Percentiles rank a stretch among this genome's conserved stretches.
phyloP scores from a whole-genome alignment of 75 land plant genomes.

The Sequoia sempervirens region DNA sequence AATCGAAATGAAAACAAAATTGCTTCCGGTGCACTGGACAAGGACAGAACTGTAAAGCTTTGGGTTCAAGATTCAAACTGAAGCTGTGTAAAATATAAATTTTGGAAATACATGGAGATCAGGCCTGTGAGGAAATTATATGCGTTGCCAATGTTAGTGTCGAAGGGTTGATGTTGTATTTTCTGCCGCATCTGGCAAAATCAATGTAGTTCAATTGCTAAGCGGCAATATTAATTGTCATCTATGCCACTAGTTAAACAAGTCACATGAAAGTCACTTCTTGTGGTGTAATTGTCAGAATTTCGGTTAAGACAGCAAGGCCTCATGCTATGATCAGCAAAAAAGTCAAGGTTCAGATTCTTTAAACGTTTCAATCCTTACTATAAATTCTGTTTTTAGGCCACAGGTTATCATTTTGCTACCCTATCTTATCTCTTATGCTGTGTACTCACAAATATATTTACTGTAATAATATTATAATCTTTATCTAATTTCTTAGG shows the following conservation, averaged over 20 bases:
- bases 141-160: not conserved
- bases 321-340: not conserved
- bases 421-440: not conserved
- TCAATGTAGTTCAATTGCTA: not conserved
- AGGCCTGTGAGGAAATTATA: not conserved
- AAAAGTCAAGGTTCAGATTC: not conserved
- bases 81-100: not conserved
- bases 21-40: constrained; percentile 51
- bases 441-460: not conserved
- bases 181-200: not conserved
- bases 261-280: not conserved
- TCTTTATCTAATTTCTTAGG: not conserved
- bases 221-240: not conserved
- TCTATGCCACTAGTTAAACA: not conserved
- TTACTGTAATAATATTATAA: not conserved
- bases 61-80: constrained; percentile 45
- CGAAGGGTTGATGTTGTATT: not conserved
- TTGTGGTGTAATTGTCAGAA: not conserved
- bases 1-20: constrained; percentile 58
- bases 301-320: not conserved
- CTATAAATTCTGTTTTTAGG: not conserved
- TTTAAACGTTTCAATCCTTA: not conserved
- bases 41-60: constrained; percentile 47
- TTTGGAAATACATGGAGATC: not conserved
- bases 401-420: not conserved